Evolutionary conservation across 2,329 filamentous ascomycete genomes (phyloP), one percentile per base, ranked within the genome.

Genomic region (Boeremia exigua): DNA sequence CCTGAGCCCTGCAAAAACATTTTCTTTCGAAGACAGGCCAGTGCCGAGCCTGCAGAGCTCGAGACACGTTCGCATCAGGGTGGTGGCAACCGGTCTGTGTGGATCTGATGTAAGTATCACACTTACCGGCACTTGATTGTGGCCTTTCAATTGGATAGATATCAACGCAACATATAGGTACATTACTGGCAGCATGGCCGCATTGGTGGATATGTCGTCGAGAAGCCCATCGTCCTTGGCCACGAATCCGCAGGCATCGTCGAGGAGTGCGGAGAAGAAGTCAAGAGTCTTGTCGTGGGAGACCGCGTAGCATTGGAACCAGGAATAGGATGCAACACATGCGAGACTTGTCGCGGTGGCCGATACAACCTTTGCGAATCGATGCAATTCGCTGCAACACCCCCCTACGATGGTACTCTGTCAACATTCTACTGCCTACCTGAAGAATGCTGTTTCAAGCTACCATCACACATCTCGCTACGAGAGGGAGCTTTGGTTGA

Each of bases 31-130:
- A 76, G 86, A 91, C 68, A 85, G 87, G 9, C 88, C 89, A 12
- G 75, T 90, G 54, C 90, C 90, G 28, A 75, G 81, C 51, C 78
- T 93, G 66, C 75, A 82, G 57, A 78, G 79, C 54, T 81, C 85
- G 14, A 82, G 90, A 79, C 86, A 92, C 71, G 90, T 93, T 63
- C 82, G 92, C 65, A 86, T 94, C 58, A 87, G 88, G 69, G 81
- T 93, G 68, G 89, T 89, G 77, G 92, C 87, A 79, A 93, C 90
- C 2, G 90, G 90, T 62, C 92, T 94, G 77, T 94, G 90, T 79
- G 90, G 90, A 50, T 90, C 87, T 48, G 90, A 70, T 56, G 66
- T 67, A 49, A 28, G 58, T 58, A n/a, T 30, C 27, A 56, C 30
- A 25, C 14, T 45, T 36, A 6, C 14, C 32, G 37, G 28, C 11